Evolutionary conservation across 2,329 filamentous ascomycete species (phyloP), one percentile per base, ranked within the genome.

Genomic region (Diatrype stigma): DNA sequence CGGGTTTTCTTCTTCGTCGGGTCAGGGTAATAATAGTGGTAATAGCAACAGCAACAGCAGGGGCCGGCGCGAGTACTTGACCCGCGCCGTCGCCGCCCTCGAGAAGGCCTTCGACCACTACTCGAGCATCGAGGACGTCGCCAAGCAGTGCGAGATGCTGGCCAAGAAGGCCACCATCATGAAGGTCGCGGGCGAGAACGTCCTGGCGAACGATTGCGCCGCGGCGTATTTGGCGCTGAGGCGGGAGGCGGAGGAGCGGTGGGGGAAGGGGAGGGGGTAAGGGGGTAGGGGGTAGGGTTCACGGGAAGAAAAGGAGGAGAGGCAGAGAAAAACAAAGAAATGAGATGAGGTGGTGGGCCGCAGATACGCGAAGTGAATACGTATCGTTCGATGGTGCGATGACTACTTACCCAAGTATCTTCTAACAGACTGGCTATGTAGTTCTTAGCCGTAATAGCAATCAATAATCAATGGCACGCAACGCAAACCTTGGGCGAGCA

Each of bases 81-180:
- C 76, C 7, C 74, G 76, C 49, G 85, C 84, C 0, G 63, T 82
- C 48, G 76, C 77, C 35, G 81, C 84, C 28, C 75, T 89, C 45
- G 82, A 87, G 50, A 79, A 74, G 54, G 81, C 86, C 0, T 83
- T 85, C 58, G 72, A 73, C 30, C 79, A 85, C 55, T 95, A 82
- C 65, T 80, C 83, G 40, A 77, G 75, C 45, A 73, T 90, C 14
- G 84, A 89, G 63, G 88, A 89, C 64, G 71, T 85, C 14, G 71
- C 74, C n/a, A 84, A 83, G 49, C 86, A 89, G 69, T 86, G 89
- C 62, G 87, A 91, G 68, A 84, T 89, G 75, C 80, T 92, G 72
- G 86, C 87, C 19, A 94, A 94, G 75, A 92, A 90, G 70, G 86
- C 88, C 3, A 84, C 84, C 47, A 79, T 95, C 47, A 87, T 89